These are phyloP conservation scores for Chaetomium cochliodes DNA, from an alignment of 495 filamentous ascomycete genomes.

Conservation along the genomic window DNA sequence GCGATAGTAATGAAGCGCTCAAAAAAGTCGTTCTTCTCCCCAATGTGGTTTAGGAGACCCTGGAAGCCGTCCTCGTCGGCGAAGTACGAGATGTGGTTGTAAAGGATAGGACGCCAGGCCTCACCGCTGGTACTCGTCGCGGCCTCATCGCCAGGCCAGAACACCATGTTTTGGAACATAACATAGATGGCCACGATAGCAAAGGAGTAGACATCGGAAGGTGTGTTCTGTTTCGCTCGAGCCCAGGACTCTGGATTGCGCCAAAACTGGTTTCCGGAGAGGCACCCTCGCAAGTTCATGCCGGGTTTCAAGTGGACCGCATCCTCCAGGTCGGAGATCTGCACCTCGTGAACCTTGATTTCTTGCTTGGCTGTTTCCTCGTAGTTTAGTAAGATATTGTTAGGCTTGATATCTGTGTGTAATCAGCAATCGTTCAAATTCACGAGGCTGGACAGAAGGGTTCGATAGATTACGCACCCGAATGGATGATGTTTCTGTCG, in stretches of 20 bases:
- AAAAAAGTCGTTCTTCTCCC: neutral
- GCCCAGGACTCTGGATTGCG: constrained; percentile 41
- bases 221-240: constrained; percentile 34
- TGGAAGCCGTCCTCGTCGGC: constrained; percentile 15
- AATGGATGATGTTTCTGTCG: neutral
- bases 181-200: constrained; percentile 35
- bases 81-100: neutral
- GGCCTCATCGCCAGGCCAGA: neutral
- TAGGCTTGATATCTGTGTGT: constrained; percentile 40
- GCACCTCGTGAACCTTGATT: neutral
- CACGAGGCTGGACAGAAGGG: neutral
- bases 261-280: constrained; percentile 43
- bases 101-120: neutral
- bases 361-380: constrained; percentile 18
- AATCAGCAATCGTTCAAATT: neutral
- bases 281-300: constrained; percentile 29
- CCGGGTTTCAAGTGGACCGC: neutral
- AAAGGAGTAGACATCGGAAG: constrained; percentile 42
- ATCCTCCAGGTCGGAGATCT: constrained; percentile 7
- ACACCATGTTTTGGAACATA: constrained; percentile 25
- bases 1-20: constrained; percentile 1
- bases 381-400: constrained; percentile 43
- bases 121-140: neutral
- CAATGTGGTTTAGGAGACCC: constrained; percentile 5
- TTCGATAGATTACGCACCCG: neutral